Base-by-base conservation (phyloP, 495 filamentous ascomycete genomes). In the Lineolata rhizophorae region DNA sequence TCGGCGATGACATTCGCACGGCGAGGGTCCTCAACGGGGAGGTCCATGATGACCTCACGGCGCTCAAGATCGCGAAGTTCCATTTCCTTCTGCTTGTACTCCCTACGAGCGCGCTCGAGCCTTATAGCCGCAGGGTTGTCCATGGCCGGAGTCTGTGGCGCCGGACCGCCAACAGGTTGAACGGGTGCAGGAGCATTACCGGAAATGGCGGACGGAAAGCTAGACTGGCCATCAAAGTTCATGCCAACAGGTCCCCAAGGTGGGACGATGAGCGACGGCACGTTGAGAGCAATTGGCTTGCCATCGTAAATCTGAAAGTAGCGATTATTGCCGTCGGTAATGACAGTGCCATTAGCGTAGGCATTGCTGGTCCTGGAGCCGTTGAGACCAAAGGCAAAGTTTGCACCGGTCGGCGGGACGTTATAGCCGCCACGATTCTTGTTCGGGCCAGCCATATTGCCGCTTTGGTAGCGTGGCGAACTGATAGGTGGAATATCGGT, bases 401-500 rank as follows among this genome's bases (percentile, higher is more conserved):
- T 6, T 6, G 22, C 6, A 25, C 6, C 22, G 6, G n/a, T n/a
- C 6, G 22, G 22, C 22, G 22, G 22, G 22, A 6, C 22, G 22
- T 6, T n/a, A 25, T 6, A n/a, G 6, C 6, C n/a, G n/a, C n/a
- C n/a, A n/a, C 6, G 22, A n/a, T n/a, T 6, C 22, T 6, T 6
- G 22, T 25, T 6, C 22, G 22, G 22, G 22, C n/a, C 22, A n/a
- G 6, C n/a, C 22, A 6, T 25, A n/a, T 25, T n/a, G 6, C 6
- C 22, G 22, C 22, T 25, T 38, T 35, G 36, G 29, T 41, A 48
- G n/a, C 50, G 45, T 13, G 50, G 41, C 27, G 38, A 41, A 34
- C 42, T 40, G 20, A 49, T n/a, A n/a, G n/a, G 45, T 4, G 51
- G 45, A 21, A 54, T 37, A 34, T 54, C 51, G 31, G 41, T 64